These are phyloP conservation scores for Biscutella laevigata DNA, from an alignment of 441 rosid genomes.

Conservation along the genomic window DNA sequence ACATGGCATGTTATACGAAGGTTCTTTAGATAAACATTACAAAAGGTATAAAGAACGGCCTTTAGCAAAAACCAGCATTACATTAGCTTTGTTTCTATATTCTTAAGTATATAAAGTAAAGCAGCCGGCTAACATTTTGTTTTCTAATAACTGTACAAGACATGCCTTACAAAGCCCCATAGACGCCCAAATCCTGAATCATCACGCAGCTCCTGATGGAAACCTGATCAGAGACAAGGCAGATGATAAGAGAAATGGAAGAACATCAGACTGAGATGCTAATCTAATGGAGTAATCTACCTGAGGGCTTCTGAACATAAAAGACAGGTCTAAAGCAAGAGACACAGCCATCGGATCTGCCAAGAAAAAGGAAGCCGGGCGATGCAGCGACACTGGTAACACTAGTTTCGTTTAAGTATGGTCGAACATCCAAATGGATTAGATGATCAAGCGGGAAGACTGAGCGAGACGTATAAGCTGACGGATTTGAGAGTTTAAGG, in stretches of 20 bases:
- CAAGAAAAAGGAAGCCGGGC: conserved; percentile 53
- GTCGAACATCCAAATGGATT: conserved; percentile 38
- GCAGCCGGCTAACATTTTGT: not conserved
- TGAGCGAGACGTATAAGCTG: conserved; percentile 37
- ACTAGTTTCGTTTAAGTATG: conserved; percentile 26
- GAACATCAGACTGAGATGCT: not conserved
- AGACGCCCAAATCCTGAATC: conserved; percentile 70
- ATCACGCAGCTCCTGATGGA: conserved; percentile 62
- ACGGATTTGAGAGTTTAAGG: conserved; percentile 40
- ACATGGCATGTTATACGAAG: conserved; percentile 25
- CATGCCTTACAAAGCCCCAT: conserved; percentile 81
- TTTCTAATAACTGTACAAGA: not conserved
- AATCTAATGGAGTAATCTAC: conserved; percentile 26
- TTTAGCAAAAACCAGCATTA: not conserved
- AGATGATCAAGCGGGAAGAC: conserved; percentile 41
- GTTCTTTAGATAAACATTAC: not conserved
- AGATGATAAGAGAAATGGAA: not conserved
- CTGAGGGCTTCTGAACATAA: conserved; percentile 43
- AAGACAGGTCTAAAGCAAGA: conserved; percentile 48
- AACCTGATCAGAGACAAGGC: conserved; percentile 34
- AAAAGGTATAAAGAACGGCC: not conserved
- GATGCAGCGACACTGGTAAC: conserved; percentile 54
- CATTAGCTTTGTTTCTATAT: not conserved
- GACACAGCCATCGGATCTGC: conserved; percentile 66
- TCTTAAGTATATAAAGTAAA: not conserved